phyloP scores from a whole-genome alignment of 163 green algal genomes.

The Chloromonas sp. region DNA sequence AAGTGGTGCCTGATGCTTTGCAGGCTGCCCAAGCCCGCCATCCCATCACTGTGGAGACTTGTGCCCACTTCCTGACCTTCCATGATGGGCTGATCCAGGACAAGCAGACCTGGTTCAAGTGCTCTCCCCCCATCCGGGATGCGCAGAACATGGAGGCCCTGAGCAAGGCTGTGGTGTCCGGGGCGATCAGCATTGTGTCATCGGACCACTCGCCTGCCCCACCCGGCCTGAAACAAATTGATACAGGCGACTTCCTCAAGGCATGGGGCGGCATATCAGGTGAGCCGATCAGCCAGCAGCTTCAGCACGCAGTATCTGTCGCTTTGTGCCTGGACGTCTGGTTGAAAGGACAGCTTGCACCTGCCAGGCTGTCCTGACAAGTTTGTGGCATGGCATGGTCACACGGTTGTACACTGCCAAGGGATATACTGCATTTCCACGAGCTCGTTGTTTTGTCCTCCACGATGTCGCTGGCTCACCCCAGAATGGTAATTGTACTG shows the following conservation, averaged over 20 bases:
- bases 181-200: conserved; percentile 68
- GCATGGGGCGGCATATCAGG: conserved; percentile 91
- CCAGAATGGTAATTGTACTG: too few relatives aligned
- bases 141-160: conserved; percentile 56
- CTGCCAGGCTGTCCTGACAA: neutral
- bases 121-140: conserved; percentile 66
- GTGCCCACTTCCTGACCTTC: conserved; percentile 91
- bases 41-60: conserved; percentile 85
- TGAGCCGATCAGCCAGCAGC: conserved; percentile 1
- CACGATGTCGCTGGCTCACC: too few relatives aligned
- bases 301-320: neutral
- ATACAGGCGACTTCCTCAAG: conserved; percentile 79
- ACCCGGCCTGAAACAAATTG: conserved; percentile 65
- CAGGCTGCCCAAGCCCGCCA: conserved; percentile 44
- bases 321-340: neutral
- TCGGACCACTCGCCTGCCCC: conserved; percentile 88
- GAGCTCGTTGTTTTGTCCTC: neutral
- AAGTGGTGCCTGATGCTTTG: neutral
- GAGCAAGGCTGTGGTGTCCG: conserved; percentile 40
- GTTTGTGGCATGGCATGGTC: neutral
- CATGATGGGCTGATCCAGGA: conserved; percentile 58
- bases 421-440: neutral
- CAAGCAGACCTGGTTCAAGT: conserved; percentile 75
- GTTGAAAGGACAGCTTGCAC: neutral
- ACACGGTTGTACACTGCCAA: neutral